A percentile compares a stretch with the other conserved stretches of the same genome.
Conservation (phyloP, 179 eudicot genomes). For the Sideroxylon spinosum region DNA sequence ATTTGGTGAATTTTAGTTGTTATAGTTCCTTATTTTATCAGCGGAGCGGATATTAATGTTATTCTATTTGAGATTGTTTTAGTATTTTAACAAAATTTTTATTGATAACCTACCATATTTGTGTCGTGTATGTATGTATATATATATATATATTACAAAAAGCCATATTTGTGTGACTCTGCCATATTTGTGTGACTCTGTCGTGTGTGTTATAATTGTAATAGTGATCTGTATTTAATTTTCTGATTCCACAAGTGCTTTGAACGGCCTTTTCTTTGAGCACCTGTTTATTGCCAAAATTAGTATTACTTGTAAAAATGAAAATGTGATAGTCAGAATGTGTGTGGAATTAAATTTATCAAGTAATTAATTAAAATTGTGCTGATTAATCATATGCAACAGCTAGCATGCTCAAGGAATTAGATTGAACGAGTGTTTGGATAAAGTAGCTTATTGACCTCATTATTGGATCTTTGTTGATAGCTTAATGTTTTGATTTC, state of each 20-base stretch:
- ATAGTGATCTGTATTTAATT: not conserved
- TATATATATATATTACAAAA: not conserved
- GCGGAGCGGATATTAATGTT: not conserved
- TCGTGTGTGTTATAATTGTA: too few relatives aligned
- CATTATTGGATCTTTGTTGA: not conserved
- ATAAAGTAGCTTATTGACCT: not conserved
- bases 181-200: too few relatives aligned
- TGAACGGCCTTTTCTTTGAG: not conserved
- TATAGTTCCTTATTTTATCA: not conserved
- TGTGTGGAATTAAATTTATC: not conserved
- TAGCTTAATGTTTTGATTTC: not conserved
- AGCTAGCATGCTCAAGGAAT: not conserved
- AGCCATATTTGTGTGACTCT: too few relatives aligned
- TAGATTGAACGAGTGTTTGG: not conserved
- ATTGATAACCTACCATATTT: too few relatives aligned
- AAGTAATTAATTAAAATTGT: not conserved
- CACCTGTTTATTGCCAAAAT: not conserved
- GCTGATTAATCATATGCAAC: not conserved
- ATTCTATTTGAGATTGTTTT: not conserved
- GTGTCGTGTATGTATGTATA: not conserved
- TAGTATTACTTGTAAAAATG: not conserved
- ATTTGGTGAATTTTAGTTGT: not conserved
- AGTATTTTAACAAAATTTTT: not conserved
- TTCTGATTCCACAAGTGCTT: not conserved
- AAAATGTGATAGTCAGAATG: not conserved